Percentiles rank a stretch among this genome's conserved stretches.
Conservation (phyloP, 352 stramenopile species). For the Phytophthora macrochlamydospora region DNA sequence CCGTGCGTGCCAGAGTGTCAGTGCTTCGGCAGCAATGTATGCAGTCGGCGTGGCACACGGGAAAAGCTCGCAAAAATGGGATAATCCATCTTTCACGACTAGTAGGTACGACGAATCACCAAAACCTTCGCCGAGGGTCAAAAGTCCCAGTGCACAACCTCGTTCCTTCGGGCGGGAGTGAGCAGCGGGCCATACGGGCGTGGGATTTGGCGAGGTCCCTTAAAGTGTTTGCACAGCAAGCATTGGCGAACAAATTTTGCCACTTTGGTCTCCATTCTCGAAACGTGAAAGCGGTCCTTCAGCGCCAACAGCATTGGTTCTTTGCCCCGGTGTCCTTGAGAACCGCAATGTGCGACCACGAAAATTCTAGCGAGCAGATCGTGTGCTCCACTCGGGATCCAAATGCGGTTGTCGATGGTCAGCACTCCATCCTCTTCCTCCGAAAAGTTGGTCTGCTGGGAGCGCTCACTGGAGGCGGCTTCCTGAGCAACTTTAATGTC, state of each 20-base stretch:
- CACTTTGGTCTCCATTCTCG: not conserved
- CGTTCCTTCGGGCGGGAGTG: constrained; percentile 3
- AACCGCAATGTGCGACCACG: constrained; percentile 11
- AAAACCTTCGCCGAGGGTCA: constrained; percentile 7
- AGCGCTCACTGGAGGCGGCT: not conserved
- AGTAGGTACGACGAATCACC: not conserved
- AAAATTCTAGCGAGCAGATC: constrained; percentile 10
- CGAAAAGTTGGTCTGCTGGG: constrained; percentile 1
- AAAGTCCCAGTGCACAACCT: constrained; percentile 22
- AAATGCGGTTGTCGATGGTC: not conserved
- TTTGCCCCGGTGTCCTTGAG: constrained; percentile 13
- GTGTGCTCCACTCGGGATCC: constrained; percentile 9
- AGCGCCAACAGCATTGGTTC: constrained; percentile 1
- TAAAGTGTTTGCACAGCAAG: constrained; percentile 20
- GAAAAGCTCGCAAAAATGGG: constrained; percentile 22
- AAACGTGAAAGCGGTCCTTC: constrained; percentile 7
- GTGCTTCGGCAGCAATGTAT: constrained; percentile 6
- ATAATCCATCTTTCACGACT: constrained; percentile 10
- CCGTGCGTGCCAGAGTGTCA: constrained; percentile 5
- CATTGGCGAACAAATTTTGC: constrained; percentile 3
- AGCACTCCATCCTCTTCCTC: not conserved
- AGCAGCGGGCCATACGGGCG: constrained; percentile 8
- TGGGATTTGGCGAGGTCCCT: constrained; percentile 1
- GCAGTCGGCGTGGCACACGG: constrained; percentile 4
- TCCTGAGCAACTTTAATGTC: constrained; percentile 4